Evolutionary conservation across 306 rosid genomes (phyloP).

Genomic region (Medicago ruthenica): DNA sequence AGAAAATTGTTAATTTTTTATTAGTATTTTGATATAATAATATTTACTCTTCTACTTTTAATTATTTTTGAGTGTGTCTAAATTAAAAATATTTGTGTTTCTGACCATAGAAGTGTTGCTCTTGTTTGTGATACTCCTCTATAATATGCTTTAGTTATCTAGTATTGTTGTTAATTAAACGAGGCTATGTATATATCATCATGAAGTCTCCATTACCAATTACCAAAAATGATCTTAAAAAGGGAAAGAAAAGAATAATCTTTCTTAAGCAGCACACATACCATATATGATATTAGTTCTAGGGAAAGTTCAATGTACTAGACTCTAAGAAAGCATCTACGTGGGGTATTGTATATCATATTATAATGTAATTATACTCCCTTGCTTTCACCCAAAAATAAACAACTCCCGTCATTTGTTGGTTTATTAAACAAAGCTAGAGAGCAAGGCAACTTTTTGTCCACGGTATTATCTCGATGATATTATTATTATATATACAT

Average conservation of each 20-base stretch:
- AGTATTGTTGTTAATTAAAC: conserved; percentile 5
- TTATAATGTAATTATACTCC: conserved; percentile 32
- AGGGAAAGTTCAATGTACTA: conserved; percentile 58
- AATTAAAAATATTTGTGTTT: too few species aligned
- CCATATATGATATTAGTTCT: conserved; percentile 32
- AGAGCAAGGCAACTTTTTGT: conserved; percentile 38
- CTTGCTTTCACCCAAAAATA: conserved; percentile 38
- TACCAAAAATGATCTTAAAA: conserved; percentile 33
- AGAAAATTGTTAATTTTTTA: too few species aligned
- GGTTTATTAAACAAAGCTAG: conserved; percentile 38
- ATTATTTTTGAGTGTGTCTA: too few species aligned
- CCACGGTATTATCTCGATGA: conserved; percentile 15
- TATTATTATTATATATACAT: conserved; percentile 2
- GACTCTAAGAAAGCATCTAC: conserved; percentile 53
- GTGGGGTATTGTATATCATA: conserved; percentile 39
- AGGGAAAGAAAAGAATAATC: conserved; percentile 35
- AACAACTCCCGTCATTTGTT: conserved; percentile 28
- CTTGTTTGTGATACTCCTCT: neutral
- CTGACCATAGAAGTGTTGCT: too few species aligned
- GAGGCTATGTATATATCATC: conserved; percentile 24
- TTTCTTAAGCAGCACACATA: conserved; percentile 40
- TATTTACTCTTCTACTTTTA: too few species aligned
- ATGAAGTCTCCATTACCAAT: conserved; percentile 39
- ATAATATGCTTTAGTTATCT: conserved; percentile 1
- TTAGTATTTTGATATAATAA: too few species aligned